Base-by-base conservation (phyloP, 2,329 filamentous ascomycete genomes). In the Aureobasidium sp. region DNA sequence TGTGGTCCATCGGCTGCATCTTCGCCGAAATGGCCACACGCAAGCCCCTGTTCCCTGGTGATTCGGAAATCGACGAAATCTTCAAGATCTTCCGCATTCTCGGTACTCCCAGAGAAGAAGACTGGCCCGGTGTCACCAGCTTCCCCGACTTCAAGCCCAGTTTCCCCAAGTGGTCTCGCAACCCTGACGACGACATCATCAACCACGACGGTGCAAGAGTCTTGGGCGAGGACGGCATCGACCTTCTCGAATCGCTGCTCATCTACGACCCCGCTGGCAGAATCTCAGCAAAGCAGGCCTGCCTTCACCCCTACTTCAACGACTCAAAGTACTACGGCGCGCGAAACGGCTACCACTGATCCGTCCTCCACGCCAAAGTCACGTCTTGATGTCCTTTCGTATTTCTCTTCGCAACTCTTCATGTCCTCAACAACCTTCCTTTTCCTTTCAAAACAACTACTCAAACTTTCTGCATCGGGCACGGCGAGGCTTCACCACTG, bases 21-120 rank as follows among this genome's bases (percentile, higher is more conserved):
- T 96, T 96, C 74, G 91, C 92, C 10, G 91, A 96, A 76, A 96
- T 96, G 92, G 95, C 90, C 76, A 96, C 91, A 1, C 85, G 90
- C 70, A 96, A 95, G 77, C 91, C 91, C 5, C 81, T 96, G 45
- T 96, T 96, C 79, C 91, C 91, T 13, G 91, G 91, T 62, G 91
- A 96, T 73, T 94, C 90, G 5, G 90, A 95, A 73, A 95, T 95
- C 75, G 90, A 95, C 71, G 90, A 95, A 76, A 95, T 95, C 71
- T 95, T 95, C 82, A 94, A 93, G 78, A 95, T 88, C 73, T 96
- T 96, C 86, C 85, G 74, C 42, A 64, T 91, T 37, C 84, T 96
- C 42, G 91, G 91, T 66, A 96, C 92, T 5, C 91, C 91, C 3
- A 85, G 85, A 59, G 91, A 96, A 72, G 80, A 85, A 8, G 81